Evolutionary conservation across 164 flowering plant genomes (phyloP).

Genomic region (Liriodendron chinense): DNA sequence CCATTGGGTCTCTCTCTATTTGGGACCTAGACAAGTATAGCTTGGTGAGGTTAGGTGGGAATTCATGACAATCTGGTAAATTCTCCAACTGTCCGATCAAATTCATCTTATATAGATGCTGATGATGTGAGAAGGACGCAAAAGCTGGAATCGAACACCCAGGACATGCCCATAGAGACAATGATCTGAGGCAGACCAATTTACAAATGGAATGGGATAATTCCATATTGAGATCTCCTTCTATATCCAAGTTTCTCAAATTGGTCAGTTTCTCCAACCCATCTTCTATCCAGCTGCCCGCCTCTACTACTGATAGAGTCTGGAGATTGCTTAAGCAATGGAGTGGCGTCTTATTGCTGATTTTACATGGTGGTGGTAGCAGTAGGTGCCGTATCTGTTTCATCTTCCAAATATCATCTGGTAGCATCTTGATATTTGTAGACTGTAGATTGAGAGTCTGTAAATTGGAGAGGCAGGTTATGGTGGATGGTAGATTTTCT

Average conservation of each 20-base stretch:
- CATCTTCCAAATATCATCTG: too few species aligned
- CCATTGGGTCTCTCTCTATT: neutral
- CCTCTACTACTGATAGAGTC: too few species aligned
- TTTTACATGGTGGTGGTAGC: accelerated
- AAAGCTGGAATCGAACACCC: neutral
- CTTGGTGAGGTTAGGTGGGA: neutral
- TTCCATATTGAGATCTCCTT: too few species aligned
- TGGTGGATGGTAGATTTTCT: neutral
- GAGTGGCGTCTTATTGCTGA: too few species aligned
- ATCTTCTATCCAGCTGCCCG: too few species aligned
- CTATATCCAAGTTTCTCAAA: too few species aligned
- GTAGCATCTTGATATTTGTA: too few species aligned
- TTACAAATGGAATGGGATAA: too few species aligned
- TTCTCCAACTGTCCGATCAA: neutral
- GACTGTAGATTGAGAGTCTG: too few species aligned
- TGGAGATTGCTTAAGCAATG: too few species aligned
- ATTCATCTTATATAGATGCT: neutral
- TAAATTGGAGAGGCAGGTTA: neutral
- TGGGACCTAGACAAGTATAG: neutral
- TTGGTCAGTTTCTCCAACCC: too few species aligned
- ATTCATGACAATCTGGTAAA: neutral
- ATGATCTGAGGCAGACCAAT: neutral
- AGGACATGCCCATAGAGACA: neutral
- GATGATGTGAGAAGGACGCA: neutral
- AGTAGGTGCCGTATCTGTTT: too few species aligned